Base-by-base conservation (phyloP, 441 rosid genomes). In the Gossypium schwendimanii region DNA sequence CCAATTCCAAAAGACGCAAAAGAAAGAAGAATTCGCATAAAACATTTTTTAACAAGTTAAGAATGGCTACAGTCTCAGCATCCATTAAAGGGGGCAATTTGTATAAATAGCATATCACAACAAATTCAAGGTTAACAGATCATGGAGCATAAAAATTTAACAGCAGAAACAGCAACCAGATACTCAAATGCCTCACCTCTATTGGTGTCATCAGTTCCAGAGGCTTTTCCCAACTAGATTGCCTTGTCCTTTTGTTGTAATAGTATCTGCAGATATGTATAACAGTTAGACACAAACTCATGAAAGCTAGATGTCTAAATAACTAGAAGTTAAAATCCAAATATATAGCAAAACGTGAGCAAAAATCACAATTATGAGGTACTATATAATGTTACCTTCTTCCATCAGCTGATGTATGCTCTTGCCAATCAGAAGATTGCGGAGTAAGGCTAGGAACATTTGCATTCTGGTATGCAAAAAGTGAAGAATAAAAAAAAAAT, bases 221-320 rank as follows among this genome's bases (percentile, higher is more conserved):
- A 45, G 99, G 99, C 84, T 93, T 95, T 79, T 95, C 99, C 99
- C 99, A 95, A 81, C 94, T 90, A 71, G 98, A 93, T 80, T 87
- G 94, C 75, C 87, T 90, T 44, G 97, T 89, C 89, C 73, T 89
- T 88, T 88, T 95, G 84, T 95, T 95, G 82, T 90, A 93, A 82
- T 95, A 95, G 85, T 95, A 95, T 81, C 99, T 95, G 84, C 36
- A 76, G 70, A 78, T 70, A 66, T 21, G 44, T 41, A 73, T 21
- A 31, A 73, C 57, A 77, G 63, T 66, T 63, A 58, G 57, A 36
- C 6, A 1, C 15, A 65, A 41, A 15, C 39, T 50, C 44, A 28
- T 6, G 17, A 52, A 31, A 2, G 18, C 24, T 17, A 52, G 26
- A 15, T 68, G 47, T 50, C 47, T 18, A 52, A 12, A 28, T 26